Conservation (phyloP, 768 basidiomycete species). For the Coprinopsis sp. region DNA sequence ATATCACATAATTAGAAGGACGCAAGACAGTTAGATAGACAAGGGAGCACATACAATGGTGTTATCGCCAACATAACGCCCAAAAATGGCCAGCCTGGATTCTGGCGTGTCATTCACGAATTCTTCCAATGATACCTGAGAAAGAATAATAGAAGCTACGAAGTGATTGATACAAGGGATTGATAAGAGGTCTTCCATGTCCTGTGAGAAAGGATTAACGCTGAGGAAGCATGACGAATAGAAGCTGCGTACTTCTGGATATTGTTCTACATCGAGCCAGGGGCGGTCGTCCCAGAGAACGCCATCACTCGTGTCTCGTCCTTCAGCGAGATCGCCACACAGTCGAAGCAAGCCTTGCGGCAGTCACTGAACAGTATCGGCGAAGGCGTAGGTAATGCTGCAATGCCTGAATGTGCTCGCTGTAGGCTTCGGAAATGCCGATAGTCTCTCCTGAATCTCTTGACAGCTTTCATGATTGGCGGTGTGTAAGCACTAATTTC, state of each 20-base stretch:
- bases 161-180: constrained; percentile 67
- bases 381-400: constrained; percentile 54
- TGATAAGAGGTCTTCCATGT: constrained; percentile 53
- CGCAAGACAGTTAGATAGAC: neutral
- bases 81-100: neutral
- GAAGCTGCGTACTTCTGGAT: constrained; percentile 44
- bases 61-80: neutral
- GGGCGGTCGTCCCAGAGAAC: constrained; percentile 53
- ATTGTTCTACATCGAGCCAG: constrained; percentile 63
- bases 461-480: constrained; percentile 64
- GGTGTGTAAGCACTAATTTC: constrained; percentile 53
- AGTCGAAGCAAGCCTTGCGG: constrained; percentile 49
- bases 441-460: constrained; percentile 62
- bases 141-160: constrained; percentile 61
- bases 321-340: constrained; percentile 57
- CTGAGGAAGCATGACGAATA: constrained; percentile 2
- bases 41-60: neutral
- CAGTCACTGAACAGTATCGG: constrained; percentile 52
- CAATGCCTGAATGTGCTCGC: constrained; percentile 41
- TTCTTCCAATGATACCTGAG: constrained; percentile 46
- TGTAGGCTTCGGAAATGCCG: constrained; percentile 56
- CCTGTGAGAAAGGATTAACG: constrained; percentile 33
- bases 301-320: constrained; percentile 36
- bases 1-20: neutral
- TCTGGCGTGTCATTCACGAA: constrained; percentile 37